Percentiles rank a stretch among this genome's conserved stretches.
phyloP scores from a whole-genome alignment of 2,329 filamentous ascomycete species.

The Colletotrichum sp. region DNA sequence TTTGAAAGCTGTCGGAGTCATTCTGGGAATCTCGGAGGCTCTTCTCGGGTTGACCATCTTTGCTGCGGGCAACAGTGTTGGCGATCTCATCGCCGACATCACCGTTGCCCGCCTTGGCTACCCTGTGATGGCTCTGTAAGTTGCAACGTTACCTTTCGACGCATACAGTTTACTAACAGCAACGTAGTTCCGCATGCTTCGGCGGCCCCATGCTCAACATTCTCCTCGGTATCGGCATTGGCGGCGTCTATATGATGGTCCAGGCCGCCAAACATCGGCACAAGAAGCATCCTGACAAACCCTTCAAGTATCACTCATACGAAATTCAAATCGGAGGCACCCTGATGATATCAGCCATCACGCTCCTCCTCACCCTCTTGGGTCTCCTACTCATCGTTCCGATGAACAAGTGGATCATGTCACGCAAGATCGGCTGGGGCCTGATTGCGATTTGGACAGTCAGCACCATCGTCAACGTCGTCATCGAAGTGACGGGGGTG shows the following conservation, averaged over 20 bases:
- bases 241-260: slow-evolving; percentile 87
- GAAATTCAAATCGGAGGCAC: slow-evolving; percentile 84
- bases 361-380: slow-evolving; percentile 79
- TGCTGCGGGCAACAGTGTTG: slow-evolving; percentile 92
- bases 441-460: slow-evolving; percentile 81
- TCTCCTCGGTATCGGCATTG: slow-evolving; percentile 89
- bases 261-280: slow-evolving; percentile 69
- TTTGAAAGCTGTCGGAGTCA: slow-evolving; percentile 89
- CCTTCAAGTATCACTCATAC: slow-evolving; percentile 76
- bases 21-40: slow-evolving; percentile 91
- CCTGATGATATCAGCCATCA: slow-evolving; percentile 83
- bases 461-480: slow-evolving; percentile 82
- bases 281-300: slow-evolving; percentile 68
- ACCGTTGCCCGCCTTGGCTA: slow-evolving; percentile 93
- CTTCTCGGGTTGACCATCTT: slow-evolving; percentile 95
- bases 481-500: slow-evolving; percentile 73
- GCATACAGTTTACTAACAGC: slow-evolving; percentile 25
- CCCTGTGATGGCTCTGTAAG: slow-evolving; percentile 88
- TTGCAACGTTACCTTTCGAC: slow-evolving; percentile 21
- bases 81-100: slow-evolving; percentile 92
- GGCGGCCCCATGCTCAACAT: slow-evolving; percentile 99
- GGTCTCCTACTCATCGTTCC: slow-evolving; percentile 83
- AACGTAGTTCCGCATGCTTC: slow-evolving; percentile 80
- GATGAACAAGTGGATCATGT: slow-evolving; percentile 85
- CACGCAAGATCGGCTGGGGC: slow-evolving; percentile 78